Conservation (phyloP, 768 basidiomycete genomes). For the Boletus rex-veris region DNA sequence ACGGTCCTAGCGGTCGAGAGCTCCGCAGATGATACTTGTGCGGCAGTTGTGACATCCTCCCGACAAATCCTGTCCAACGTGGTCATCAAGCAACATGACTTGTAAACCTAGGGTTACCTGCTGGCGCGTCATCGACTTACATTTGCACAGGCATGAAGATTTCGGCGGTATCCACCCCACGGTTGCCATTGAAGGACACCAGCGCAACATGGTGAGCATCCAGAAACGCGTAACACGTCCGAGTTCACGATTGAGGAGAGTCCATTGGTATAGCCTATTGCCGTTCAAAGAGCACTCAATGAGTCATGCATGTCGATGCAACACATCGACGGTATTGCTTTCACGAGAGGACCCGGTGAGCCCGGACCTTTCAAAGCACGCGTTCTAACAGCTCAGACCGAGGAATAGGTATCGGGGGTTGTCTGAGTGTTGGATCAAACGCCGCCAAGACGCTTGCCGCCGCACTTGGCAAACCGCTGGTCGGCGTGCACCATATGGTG, state of each 20-base stretch:
- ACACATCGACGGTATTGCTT: conserved; percentile 84
- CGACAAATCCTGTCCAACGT: conserved; percentile 77
- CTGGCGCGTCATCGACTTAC: background rate
- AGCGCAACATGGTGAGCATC: conserved; percentile 63
- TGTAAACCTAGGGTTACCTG: conserved; percentile 37
- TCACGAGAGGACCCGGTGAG: conserved; percentile 82
- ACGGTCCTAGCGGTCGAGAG: conserved; percentile 78
- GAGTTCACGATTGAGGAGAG: background rate
- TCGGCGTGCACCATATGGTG: conserved; percentile 97
- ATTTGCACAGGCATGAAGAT: conserved; percentile 20
- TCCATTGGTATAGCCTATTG: conserved; percentile 54
- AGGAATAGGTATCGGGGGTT: conserved; percentile 66
- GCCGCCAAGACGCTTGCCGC: conserved; percentile 87
- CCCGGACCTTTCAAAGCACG: background rate
- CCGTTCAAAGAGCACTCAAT: conserved; percentile 61
- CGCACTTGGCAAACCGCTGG: conserved; percentile 68
- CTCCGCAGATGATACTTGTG: conserved; percentile 93
- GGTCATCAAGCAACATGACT: conserved; percentile 74
- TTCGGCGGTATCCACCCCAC: conserved; percentile 74
- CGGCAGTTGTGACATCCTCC: conserved; percentile 74
- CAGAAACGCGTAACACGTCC: background rate
- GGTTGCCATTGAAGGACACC: conserved; percentile 76
- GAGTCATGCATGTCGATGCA: conserved; percentile 57
- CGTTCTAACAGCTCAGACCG: background rate
- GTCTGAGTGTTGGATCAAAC: conserved; percentile 73